phyloP scores from a whole-genome alignment of 202 grass and related monocot species.

The Elaeis oleifera region DNA sequence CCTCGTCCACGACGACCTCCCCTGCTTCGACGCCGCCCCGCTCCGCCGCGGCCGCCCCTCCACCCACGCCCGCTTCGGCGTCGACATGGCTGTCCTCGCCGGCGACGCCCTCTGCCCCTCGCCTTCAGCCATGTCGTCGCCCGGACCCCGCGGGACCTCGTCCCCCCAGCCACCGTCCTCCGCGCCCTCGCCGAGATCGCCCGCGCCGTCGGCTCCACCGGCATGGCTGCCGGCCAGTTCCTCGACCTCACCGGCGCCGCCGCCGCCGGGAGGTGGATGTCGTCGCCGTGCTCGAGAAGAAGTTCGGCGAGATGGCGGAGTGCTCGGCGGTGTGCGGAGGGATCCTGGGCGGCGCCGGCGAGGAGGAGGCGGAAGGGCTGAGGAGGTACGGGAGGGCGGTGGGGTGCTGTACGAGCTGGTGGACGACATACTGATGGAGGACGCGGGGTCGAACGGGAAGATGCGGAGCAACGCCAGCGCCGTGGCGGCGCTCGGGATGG shows the following conservation, averaged over 20 bases:
- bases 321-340: constrained; percentile 81
- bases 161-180: constrained; percentile 39
- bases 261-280: constrained; percentile 61
- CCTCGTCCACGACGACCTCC: constrained; percentile 79
- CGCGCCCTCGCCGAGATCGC: constrained; percentile 68
- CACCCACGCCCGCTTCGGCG: constrained; percentile 63
- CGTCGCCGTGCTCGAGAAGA: constrained; percentile 71
- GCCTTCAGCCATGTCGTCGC: constrained; percentile 58
- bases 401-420: constrained; percentile 77
- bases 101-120: constrained; percentile 75
- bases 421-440: constrained; percentile 66
- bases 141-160: constrained; percentile 39
- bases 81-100: constrained; percentile 54
- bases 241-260: constrained; percentile 60
- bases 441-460: constrained; percentile 40
- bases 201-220: constrained; percentile 67
- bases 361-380: constrained; percentile 54
- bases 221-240: constrained; percentile 73
- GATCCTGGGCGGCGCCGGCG: constrained; percentile 51
- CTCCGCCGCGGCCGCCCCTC: constrained; percentile 61
- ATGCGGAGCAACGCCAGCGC: constrained; percentile 73
- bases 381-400: constrained; percentile 67
- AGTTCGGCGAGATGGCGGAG: constrained; percentile 90
- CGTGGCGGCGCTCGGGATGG: constrained; percentile 51
- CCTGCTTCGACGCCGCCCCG: constrained; percentile 79